Evolutionary conservation across 805 yeast species (phyloP).

Genomic region (Brettanomyces anomalus): DNA sequence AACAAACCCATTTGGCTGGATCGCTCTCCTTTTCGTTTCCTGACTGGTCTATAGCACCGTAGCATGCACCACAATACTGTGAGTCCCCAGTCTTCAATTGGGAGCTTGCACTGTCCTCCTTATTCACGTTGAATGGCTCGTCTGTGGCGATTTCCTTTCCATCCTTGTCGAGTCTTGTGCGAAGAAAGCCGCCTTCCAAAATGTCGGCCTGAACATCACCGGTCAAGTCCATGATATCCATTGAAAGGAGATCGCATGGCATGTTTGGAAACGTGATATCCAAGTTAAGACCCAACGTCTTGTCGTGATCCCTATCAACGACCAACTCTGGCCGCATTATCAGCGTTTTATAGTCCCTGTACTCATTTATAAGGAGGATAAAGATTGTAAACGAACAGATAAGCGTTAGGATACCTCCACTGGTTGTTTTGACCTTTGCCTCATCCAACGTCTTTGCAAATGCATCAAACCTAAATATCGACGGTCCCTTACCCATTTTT

Average conservation of each 20-base stretch:
- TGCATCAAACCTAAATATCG: conserved; percentile 66
- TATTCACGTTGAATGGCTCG: conserved; percentile 33
- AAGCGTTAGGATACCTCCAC: conserved; percentile 86
- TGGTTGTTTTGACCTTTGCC: conserved; percentile 75
- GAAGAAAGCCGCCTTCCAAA: conserved; percentile 58
- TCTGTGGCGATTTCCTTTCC: conserved; percentile 39
- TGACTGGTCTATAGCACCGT: conserved; percentile 65
- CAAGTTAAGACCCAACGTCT: conserved; percentile 66
- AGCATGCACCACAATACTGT: conserved; percentile 80
- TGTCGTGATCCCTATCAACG: conserved; percentile 75
- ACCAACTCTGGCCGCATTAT: conserved; percentile 75
- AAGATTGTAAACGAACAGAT: conserved; percentile 54
- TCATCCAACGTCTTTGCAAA: conserved; percentile 93
- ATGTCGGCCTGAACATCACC: conserved; percentile 80
- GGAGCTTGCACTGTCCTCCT: conserved; percentile 15
- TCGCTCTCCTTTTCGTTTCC: conserved; percentile 31
- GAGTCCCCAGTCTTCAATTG: conserved; percentile 12
- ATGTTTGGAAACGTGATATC: conserved; percentile 77
- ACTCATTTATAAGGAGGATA: conserved; percentile 62
- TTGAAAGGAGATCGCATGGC: conserved; percentile 74
- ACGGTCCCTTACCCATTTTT: conserved; percentile 9
- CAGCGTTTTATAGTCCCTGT: conserved; percentile 60
- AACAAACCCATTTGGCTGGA: conserved; percentile 46
- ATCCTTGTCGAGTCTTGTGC: conserved; percentile 48
- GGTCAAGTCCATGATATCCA: conserved; percentile 83